These are phyloP conservation scores for Boletus subparvulus DNA, from an alignment of 768 basidiomycete species.

Conservation along the genomic window DNA sequence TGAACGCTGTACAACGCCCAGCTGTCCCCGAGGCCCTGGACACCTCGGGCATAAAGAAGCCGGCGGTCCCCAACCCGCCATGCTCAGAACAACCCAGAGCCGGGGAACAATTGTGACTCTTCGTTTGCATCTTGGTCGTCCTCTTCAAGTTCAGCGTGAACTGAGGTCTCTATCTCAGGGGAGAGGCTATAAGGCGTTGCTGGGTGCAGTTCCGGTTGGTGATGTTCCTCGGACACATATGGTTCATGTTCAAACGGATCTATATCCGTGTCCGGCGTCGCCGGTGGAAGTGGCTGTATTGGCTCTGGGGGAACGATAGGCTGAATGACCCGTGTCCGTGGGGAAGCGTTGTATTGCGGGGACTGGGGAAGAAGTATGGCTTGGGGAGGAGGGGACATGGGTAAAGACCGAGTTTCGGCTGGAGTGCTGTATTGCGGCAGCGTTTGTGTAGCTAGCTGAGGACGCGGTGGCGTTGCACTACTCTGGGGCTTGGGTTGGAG, in stretches of 20 bases:
- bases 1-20: neutral
- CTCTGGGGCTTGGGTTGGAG: conserved; percentile 20
- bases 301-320: conserved; percentile 10
- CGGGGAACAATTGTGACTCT: conserved; percentile 42
- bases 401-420: conserved; percentile 5
- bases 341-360: conserved; percentile 1
- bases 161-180: conserved; percentile 12
- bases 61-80: neutral
- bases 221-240: conserved; percentile 22
- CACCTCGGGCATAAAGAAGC: neutral
- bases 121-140: conserved; percentile 27
- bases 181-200: conserved; percentile 31
- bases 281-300: conserved; percentile 15
- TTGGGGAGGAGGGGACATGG: conserved; percentile 13
- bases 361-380: conserved; percentile 11
- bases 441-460: conserved; percentile 5
- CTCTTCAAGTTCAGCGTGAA: conserved; percentile 18
- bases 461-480: conserved; percentile 12
- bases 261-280: conserved; percentile 32
- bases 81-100: conserved; percentile 41
- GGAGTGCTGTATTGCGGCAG: conserved; percentile 14
- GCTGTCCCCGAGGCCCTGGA: neutral
- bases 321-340: conserved; percentile 4
- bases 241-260: conserved; percentile 36
- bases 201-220: conserved; percentile 8